Conservation (phyloP, 768 basidiomycete species). For the Amanita rimosa region DNA sequence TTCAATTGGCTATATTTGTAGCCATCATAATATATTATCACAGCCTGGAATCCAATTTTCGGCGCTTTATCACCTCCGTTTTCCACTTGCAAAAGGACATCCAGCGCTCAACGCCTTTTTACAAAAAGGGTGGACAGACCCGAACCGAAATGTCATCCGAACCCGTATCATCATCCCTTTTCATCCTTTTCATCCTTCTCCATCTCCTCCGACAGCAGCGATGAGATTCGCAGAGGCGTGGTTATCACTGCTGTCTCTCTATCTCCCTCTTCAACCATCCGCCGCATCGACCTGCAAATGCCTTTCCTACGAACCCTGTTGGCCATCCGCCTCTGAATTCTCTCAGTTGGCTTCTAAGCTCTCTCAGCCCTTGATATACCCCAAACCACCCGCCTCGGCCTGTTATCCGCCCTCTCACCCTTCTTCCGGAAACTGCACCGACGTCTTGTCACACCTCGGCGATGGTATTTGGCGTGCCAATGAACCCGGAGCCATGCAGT, state of each 20-base stretch:
- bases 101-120: too few relatives aligned
- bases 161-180: too few relatives aligned
- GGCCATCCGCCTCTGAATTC: constrained; percentile 5
- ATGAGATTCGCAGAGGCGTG: not conserved
- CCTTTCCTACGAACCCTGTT: constrained; percentile 3
- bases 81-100: too few relatives aligned
- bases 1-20: too few relatives aligned
- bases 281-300: not conserved
- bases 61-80: too few relatives aligned
- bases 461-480: constrained; percentile 30
- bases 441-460: constrained; percentile 14
- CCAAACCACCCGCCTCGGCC: constrained; percentile 18
- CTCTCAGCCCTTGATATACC: constrained; percentile 1
- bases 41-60: too few relatives aligned
- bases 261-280: not conserved
- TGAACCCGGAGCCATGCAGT: constrained; percentile 28
- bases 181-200: too few relatives aligned
- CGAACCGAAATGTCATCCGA: too few relatives aligned
- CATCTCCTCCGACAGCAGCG: too few relatives aligned
- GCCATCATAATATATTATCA: too few relatives aligned
- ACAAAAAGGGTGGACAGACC: too few relatives aligned
- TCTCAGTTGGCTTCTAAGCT: not conserved
- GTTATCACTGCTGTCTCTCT: not conserved
- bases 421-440: constrained; percentile 27
- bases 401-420: constrained; percentile 27